Evolutionary conservation across 176 grass and related monocot genomes (phyloP).

Genomic region (Musa beccarii): DNA sequence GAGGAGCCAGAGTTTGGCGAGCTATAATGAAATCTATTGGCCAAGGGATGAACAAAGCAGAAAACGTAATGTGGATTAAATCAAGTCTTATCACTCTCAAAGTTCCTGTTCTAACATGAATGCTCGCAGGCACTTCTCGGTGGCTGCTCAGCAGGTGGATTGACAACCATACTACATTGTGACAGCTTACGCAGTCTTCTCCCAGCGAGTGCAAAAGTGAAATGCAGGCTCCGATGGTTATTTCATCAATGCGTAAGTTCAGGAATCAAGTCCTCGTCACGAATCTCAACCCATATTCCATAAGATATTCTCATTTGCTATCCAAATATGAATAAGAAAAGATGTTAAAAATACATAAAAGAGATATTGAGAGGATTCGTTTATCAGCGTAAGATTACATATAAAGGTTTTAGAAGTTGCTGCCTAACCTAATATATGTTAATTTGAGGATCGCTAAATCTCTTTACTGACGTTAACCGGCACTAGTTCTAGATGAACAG

Average conservation of each 20-base stretch:
- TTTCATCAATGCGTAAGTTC: slow-evolving; percentile 69
- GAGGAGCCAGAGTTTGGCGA: slow-evolving; percentile 12
- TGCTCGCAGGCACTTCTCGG: slow-evolving; percentile 72
- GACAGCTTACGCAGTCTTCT: slow-evolving; percentile 57
- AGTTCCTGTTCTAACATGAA: background rate
- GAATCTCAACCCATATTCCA: no score
- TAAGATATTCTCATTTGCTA: no score
- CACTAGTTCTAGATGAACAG: slow-evolving; percentile 9
- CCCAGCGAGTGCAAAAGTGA: slow-evolving; percentile 49
- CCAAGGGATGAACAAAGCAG: slow-evolving; percentile 17
- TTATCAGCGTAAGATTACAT: no score
- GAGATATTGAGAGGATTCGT: no score
- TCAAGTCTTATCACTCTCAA: background rate
- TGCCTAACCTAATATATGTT: background rate
- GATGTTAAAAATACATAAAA: no score
- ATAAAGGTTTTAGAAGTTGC: background rate
- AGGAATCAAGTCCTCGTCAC: no score
- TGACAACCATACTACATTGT: slow-evolving; percentile 78
- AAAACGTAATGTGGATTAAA: background rate
- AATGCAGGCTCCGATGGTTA: slow-evolving; percentile 82
- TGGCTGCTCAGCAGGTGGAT: slow-evolving; percentile 85
- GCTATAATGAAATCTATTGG: slow-evolving; percentile 7
- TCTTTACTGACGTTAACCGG: no score
- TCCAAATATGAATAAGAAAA: no score
- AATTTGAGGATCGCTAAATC: slow-evolving; percentile 26